A percentile compares a stretch with the other conserved stretches of the same genome.
Conservation (phyloP, 352 stramenopile species). For the Phytophthora palmivora region DNA sequence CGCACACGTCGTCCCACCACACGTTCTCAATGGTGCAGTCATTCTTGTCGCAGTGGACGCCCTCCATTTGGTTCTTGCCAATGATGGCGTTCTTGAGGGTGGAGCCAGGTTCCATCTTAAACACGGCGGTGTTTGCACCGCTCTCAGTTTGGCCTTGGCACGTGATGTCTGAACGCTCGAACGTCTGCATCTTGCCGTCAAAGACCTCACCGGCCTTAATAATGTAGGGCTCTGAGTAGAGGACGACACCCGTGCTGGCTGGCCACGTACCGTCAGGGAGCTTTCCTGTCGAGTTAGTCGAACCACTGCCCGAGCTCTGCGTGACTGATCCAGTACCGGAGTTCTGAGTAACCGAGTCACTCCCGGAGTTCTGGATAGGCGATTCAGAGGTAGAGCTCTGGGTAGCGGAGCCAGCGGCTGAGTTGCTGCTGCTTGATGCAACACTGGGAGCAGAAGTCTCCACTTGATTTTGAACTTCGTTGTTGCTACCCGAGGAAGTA, state of each 20-base stretch:
- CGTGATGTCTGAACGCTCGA: conserved; percentile 50
- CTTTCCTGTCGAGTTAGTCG: neutral
- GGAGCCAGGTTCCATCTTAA: conserved; percentile 31
- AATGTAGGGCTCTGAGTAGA: conserved; percentile 29
- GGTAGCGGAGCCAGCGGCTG: neutral
- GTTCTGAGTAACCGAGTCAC: neutral
- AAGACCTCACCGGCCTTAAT: conserved; percentile 35
- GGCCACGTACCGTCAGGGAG: conserved; percentile 22
- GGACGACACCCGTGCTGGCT: conserved; percentile 12
- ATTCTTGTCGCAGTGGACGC: conserved; percentile 13
- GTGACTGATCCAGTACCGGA: neutral
- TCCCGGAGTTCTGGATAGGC: neutral
- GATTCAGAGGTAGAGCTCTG: neutral
- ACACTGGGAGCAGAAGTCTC: neutral
- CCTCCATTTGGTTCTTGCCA: conserved; percentile 12
- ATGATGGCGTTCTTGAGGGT: conserved; percentile 22
- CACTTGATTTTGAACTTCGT: neutral
- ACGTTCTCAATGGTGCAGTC: conserved; percentile 17
- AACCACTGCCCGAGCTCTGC: neutral
- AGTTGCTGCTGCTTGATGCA: neutral
- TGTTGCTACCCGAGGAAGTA: neutral
- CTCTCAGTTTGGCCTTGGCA: conserved; percentile 41
- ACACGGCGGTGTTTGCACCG: conserved; percentile 27
- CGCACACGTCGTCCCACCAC: conserved; percentile 22
- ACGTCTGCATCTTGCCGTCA: conserved; percentile 51